phyloP scores from a whole-genome alignment of 352 stramenopile genomes.

The Phytophthora macrochlamydospora region DNA sequence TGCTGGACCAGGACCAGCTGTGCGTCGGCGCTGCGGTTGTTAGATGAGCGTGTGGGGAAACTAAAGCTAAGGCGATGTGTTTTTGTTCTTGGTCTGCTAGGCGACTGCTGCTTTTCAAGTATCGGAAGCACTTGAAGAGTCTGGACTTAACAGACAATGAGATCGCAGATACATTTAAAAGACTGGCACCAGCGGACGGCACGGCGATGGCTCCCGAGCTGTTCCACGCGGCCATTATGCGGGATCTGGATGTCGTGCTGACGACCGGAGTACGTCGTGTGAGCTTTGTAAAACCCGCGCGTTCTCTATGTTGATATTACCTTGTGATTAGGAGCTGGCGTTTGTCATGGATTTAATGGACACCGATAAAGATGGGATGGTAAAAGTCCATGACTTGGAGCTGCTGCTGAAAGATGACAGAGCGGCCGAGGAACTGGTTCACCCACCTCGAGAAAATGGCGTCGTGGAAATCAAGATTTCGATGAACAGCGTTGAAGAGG shows the following conservation, averaged over 20 bases:
- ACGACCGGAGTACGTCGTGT: constrained; percentile 63
- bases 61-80: not conserved
- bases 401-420: constrained; percentile 73
- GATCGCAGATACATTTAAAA: constrained; percentile 75
- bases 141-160: constrained; percentile 79
- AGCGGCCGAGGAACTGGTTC: constrained; percentile 50
- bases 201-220: constrained; percentile 58
- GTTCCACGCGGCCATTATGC: constrained; percentile 63
- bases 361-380: constrained; percentile 61
- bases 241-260: constrained; percentile 80
- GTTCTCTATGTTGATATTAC: not conserved
- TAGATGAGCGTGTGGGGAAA: too few species aligned
- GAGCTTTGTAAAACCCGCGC: too few species aligned
- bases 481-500: constrained; percentile 63
- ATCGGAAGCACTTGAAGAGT: constrained; percentile 61
- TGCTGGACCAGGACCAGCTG: constrained; percentile 82
- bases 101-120: constrained; percentile 79
- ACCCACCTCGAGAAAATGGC: constrained; percentile 50
- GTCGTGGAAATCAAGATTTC: constrained; percentile 74
- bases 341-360: constrained; percentile 77
- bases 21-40: constrained; percentile 28
- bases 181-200: constrained; percentile 43
- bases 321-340: constrained; percentile 49
- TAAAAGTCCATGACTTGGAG: constrained; percentile 79
- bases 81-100: constrained; percentile 28